Evolutionary conservation across 306 rosid genomes (phyloP), one percentile per base, ranked within the genome.

Genomic region (Boehmeria nivea): DNA sequence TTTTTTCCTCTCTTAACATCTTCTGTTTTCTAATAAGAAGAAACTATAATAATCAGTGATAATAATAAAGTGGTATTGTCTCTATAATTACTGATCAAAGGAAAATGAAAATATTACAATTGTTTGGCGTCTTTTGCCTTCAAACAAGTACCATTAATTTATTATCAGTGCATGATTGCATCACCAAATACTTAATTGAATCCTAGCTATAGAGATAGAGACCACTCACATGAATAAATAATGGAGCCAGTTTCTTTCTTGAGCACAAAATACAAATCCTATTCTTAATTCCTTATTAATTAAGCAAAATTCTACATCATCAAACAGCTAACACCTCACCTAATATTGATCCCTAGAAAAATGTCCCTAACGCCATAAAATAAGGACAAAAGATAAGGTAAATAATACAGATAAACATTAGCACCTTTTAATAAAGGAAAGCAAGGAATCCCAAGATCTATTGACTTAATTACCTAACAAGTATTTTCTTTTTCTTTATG

Each of bases 281-380:
- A n/a, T 21, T 21, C 36, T 21, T 19, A 18, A 21, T 34, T 12
- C 43, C 54, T 63, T 59, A 52, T 40, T 24, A 8, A 40, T 43
- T 39, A 48, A 61, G 43, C 57, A 56, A 42, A 24, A 44, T 11
- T 11, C 31, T 50, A 14, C 57, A 58, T 64, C 54, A 63, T 60
- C 26, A 44, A 64, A 69, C 69, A 64, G 64, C 67, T 42, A 43
- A 49, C 22, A 68, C 70, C 70, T n/a, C 22, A 68, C 70, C 70
- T n/a, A 50, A 28, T 45, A 11, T 2, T 52, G 36, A 51, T 52
- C 43, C 47, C 51, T 49, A n/a, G 10, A 45, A 64, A 66, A 68
- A 68, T 19, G 60, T 28, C 60, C 3, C 31, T 15, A 23, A 37
- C 31, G 6, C 51, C 71, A 70, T 56, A 45, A 56, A 60, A 60